Conservation (phyloP, 2,329 filamentous ascomycete genomes). For the Colletotrichum sp. region DNA sequence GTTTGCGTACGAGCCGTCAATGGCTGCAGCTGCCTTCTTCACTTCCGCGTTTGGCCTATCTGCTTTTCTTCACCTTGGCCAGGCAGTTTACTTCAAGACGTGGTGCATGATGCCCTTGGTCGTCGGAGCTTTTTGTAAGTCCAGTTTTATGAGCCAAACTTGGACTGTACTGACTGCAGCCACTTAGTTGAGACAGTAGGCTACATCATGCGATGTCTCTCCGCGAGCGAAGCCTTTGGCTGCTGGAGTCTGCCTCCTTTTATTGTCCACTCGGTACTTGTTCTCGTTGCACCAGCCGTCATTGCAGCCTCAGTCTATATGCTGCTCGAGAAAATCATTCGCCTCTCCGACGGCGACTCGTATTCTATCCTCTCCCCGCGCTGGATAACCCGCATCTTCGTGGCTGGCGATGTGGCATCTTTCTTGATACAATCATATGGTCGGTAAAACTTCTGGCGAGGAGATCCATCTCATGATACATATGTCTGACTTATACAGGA, state of each 20-base stretch:
- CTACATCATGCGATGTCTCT: not conserved
- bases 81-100: not conserved
- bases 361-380: not conserved
- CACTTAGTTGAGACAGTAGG: not conserved
- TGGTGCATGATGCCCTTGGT: not conserved
- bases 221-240: not conserved
- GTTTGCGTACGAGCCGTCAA: not conserved
- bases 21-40: not conserved
- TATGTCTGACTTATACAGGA: not conserved
- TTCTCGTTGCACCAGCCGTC: not conserved
- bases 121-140: not conserved
- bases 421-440: not conserved
- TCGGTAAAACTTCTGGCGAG: not conserved
- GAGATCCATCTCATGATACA: not conserved
- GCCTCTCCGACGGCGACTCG: not conserved
- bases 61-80: not conserved
- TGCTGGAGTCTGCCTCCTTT: not conserved
- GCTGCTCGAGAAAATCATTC: not conserved
- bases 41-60: not conserved
- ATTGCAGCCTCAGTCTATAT: not conserved
- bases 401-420: not conserved
- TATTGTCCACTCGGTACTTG: not conserved
- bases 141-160: not conserved
- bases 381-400: not conserved
- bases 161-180: rapidly evolving